Base-by-base conservation (phyloP, 441 rosid genomes). In the Manihot esculenta region DNA sequence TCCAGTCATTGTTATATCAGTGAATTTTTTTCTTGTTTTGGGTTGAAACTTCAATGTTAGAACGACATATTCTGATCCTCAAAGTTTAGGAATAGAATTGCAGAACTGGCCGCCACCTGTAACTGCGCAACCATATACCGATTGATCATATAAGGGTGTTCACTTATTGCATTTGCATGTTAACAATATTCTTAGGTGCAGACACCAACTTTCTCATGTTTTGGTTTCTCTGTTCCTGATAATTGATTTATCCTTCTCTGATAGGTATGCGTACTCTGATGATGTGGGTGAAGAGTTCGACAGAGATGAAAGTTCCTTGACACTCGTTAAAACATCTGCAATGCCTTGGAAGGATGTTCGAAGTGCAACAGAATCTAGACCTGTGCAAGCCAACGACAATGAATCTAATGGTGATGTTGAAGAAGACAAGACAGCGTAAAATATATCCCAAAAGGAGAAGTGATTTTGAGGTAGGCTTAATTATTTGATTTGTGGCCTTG, bases 361-460 rank as follows among this genome's bases (percentile, higher is more conserved):
- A 76, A 81, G 62, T 73, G 64, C 77, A 57, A 48, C 86, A 11
- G 97, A 88, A 79, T 72, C 87, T 71, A 84, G 82, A 76, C 66
- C 84, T 2, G 64, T 81, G 38, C 83, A 80, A 62, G 76, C 64
- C 18, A 79, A 76, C 57, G 70, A 79, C 21, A 83, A 70, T 68
- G 75, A 77, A 69, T 57, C 77, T 4, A 85, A 80, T 33, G 81
- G 72, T 17, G 89, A 86, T 74, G 24, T 79, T 62, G 92, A 88
- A 84, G 96, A 89, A 89, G 99, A 94, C 68, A 90, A 94, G 78
- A 88, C 87, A 17, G 93, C 85, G 73, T 89, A 77, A 83, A 57
- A 49, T 35, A 75, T 58, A 72, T 48, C 23, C 41, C 66, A 50
- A 50, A n/a, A n/a, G 24, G 0, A 33, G 8, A 68, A 14, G 48